Conservation (phyloP, 768 basidiomycete species). For the Ramaria sp. region DNA sequence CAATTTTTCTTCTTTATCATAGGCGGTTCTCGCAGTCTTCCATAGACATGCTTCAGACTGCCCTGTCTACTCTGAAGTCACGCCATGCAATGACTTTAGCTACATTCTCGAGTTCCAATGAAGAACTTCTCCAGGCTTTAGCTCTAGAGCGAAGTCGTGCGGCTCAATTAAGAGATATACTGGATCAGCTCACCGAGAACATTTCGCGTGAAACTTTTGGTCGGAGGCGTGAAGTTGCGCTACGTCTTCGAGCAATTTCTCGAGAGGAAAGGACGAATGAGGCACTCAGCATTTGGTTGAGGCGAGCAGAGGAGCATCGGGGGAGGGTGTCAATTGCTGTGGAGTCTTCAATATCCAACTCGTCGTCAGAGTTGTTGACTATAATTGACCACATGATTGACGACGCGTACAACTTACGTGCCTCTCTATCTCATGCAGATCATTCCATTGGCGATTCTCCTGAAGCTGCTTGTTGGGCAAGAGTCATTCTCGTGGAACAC, state of each 20-base stretch:
- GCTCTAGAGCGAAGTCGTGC: constrained; percentile 31
- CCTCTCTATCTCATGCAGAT: background rate
- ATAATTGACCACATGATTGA: constrained; percentile 1
- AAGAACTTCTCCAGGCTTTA: constrained; percentile 32
- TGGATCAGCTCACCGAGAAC: constrained; percentile 65
- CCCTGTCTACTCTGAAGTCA: constrained; percentile 44
- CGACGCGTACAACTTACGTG: background rate
- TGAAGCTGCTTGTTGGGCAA: constrained; percentile 20
- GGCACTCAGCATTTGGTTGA: constrained; percentile 44
- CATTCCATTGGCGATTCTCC: background rate
- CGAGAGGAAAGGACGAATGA: constrained; percentile 55
- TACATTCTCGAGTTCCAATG: constrained; percentile 43
- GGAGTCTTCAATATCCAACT: background rate
- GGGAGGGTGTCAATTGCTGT: background rate
- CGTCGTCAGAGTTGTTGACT: background rate
- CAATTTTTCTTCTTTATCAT: background rate
- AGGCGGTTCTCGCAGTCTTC: constrained; percentile 81
- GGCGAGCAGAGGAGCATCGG: constrained; percentile 32
- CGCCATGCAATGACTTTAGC: constrained; percentile 52
- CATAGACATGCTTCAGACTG: constrained; percentile 51
- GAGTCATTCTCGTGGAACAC: constrained; percentile 37
- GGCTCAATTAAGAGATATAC: constrained; percentile 40
- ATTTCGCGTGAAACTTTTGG: constrained; percentile 63
- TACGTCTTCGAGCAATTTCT: constrained; percentile 49
- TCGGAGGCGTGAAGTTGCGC: constrained; percentile 55